Evolutionary conservation across 2,329 filamentous ascomycete species (phyloP), one percentile per base, ranked within the genome.

Genomic region (Aureobasidium sp.): DNA sequence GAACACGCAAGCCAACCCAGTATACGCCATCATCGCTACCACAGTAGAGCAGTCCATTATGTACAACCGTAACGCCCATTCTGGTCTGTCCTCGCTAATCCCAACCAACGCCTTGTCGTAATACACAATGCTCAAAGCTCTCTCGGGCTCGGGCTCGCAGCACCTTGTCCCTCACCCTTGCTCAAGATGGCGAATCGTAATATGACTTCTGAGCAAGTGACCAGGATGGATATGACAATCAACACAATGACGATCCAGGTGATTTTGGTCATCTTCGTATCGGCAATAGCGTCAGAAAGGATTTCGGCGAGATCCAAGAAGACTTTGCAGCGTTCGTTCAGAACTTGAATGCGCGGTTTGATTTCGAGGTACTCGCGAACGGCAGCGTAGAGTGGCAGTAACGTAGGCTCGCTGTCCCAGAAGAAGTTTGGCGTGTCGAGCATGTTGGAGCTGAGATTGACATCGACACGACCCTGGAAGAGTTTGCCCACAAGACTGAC

Each of bases 201-300:
- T 59, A 88, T 84, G 9, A 97, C 93, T 75, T 99, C 94, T 3
- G 88, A 86, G 54, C 90, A 88, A 1, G 94, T 97, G 57, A 99
- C 90, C 57, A 91, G 78, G 69, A 99, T 97, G 70, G 88, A 93
- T 66, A 97, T 78, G 49, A 95, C 74, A 70, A 99, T 99, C 47
- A 99, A 82, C 47, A 96, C 81, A 69, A 99, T 99, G 73, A 97
- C 88, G 73, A 99, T 97, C 93, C 93, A 97, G 0, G 94, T 99
- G 71, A 96, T 95, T 65, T 81, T 81, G 66, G 90, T 96, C 88
- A 96, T 97, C 73, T 96, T 96, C 66, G 89, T 87, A 71, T 97
- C 91, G 23, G 90, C 90, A 59, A 96, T 92, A 1, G 85, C 90
- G 74, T 99, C 93, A 15, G 89, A 91, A 1, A 99, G 79, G 25